phyloP scores from a whole-genome alignment of 2,329 filamentous ascomycete species.

The Coniosporium tulheliwenetii region DNA sequence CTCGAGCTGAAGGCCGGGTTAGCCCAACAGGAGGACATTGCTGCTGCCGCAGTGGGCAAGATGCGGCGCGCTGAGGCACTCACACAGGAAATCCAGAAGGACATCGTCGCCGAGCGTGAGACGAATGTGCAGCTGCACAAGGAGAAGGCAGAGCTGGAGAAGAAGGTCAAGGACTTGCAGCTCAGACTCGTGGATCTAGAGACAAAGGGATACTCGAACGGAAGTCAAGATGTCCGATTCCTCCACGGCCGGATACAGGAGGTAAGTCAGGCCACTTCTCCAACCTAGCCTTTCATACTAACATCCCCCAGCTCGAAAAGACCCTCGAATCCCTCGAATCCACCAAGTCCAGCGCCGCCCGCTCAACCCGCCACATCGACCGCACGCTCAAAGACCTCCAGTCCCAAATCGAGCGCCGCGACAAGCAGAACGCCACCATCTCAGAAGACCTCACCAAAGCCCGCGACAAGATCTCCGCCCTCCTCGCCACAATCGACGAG shows the following conservation, averaged over 20 bases:
- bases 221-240: slow-evolving; percentile 90
- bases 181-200: slow-evolving; percentile 83
- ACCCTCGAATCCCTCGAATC: slow-evolving; percentile 73
- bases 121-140: slow-evolving; percentile 67
- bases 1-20: slow-evolving; percentile 77
- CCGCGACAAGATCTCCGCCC: slow-evolving; percentile 79
- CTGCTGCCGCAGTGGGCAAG: slow-evolving; percentile 82
- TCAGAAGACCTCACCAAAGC: slow-evolving; percentile 71
- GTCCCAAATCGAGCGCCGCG: slow-evolving; percentile 79
- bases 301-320: slow-evolving; percentile 54
- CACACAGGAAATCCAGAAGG: slow-evolving; percentile 79
- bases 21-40: slow-evolving; percentile 87
- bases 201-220: slow-evolving; percentile 90
- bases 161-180: slow-evolving; percentile 78
- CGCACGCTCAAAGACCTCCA: slow-evolving; percentile 88
- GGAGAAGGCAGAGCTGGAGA: slow-evolving; percentile 80
- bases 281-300: slow-evolving; percentile 7
- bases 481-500: slow-evolving; percentile 84
- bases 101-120: slow-evolving; percentile 76
- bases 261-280: slow-evolving; percentile 36
- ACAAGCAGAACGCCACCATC: slow-evolving; percentile 70
- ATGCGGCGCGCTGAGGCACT: slow-evolving; percentile 90
- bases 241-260: slow-evolving; percentile 89
- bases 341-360: slow-evolving; percentile 64
- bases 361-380: slow-evolving; percentile 82